Evolutionary conservation across 768 basidiomycete genomes (phyloP).

Genomic region (Mycena floridula): DNA sequence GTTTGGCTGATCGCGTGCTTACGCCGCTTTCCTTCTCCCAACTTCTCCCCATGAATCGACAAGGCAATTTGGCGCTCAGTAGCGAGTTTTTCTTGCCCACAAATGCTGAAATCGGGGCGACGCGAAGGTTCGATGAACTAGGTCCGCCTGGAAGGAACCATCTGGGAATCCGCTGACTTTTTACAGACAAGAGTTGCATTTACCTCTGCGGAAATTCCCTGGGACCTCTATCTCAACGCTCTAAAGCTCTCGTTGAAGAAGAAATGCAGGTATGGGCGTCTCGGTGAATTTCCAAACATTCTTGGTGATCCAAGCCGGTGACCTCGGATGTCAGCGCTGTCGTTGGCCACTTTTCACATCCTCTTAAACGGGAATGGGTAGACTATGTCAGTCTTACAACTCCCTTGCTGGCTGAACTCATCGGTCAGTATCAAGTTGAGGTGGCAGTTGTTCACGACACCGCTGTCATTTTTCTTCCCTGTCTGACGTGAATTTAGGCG

Average conservation of each 20-base stretch:
- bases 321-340: constrained; percentile 54
- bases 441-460: background rate
- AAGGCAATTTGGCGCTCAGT: constrained; percentile 40
- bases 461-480: background rate
- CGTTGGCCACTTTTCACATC: constrained; percentile 85
- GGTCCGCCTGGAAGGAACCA: background rate
- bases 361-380: constrained; percentile 80
- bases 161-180: constrained; percentile 6
- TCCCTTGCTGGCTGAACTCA: constrained; percentile 70
- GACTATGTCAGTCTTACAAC: constrained; percentile 66
- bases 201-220: constrained; percentile 98
- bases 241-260: constrained; percentile 66
- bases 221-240: constrained; percentile 72
- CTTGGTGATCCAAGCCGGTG: constrained; percentile 10
- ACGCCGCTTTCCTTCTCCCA: constrained; percentile 7
- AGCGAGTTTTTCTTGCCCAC: constrained; percentile 54
- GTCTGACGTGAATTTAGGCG: constrained; percentile 44
- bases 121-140: constrained; percentile 27
- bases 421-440: constrained; percentile 78
- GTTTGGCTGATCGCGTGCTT: background rate
- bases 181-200: constrained; percentile 49
- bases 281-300: constrained; percentile 40
- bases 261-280: constrained; percentile 84
- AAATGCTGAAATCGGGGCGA: constrained; percentile 43
- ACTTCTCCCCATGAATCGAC: constrained; percentile 24